Conservation (phyloP, 495 filamentous ascomycete species). For the Xylona heveae region DNA sequence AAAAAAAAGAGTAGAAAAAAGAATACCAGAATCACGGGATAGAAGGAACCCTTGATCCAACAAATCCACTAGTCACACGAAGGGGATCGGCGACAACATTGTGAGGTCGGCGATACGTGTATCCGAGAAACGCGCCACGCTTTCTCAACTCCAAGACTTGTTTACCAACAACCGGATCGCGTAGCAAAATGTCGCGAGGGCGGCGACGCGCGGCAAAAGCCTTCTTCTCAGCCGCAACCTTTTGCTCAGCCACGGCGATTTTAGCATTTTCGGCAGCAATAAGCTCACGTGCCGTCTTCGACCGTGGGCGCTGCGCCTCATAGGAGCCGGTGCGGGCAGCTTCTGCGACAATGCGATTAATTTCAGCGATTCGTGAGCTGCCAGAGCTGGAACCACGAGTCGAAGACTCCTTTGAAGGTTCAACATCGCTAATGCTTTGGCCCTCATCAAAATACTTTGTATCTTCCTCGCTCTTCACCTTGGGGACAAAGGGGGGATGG, state of each 20-base stretch:
- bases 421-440: constrained; percentile 34
- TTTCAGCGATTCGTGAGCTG: constrained; percentile 3
- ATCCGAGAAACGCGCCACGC: constrained; percentile 68
- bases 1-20: too few relatives aligned
- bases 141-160: constrained; percentile 60
- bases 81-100: too few relatives aligned
- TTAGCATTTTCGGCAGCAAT: too few relatives aligned
- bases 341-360: not conserved
- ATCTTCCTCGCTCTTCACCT: constrained; percentile 48
- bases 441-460: constrained; percentile 82
- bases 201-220: constrained; percentile 13
- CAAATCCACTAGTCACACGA: too few relatives aligned
- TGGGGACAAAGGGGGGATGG: constrained; percentile 56
- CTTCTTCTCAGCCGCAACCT: not conserved
- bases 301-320: too few relatives aligned
- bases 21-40: too few relatives aligned
- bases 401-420: too few relatives aligned
- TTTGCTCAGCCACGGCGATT: too few relatives aligned
- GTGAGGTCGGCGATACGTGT: constrained; percentile 58
- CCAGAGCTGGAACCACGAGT: constrained; percentile 11
- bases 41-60: too few relatives aligned
- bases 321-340: not conserved
- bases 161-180: constrained; percentile 40
- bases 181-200: constrained; percentile 55
- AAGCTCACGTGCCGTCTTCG: too few relatives aligned